Conservation (phyloP, 768 basidiomycete species). For the Rhodocollybia butyracea region DNA sequence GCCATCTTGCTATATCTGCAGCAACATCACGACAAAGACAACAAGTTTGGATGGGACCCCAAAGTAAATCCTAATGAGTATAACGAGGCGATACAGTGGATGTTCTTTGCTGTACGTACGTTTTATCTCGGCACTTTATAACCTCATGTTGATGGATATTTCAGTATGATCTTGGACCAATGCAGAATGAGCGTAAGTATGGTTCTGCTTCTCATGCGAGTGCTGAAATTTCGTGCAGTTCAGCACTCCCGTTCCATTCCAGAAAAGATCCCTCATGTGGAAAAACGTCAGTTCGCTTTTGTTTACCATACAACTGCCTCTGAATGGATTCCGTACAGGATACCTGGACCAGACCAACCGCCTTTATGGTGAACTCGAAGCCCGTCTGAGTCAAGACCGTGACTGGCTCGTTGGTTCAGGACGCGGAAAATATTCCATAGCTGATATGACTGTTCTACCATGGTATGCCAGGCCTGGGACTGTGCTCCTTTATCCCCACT, state of each 20-base stretch:
- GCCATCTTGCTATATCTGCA: slow-evolving; percentile 81
- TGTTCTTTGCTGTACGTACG: slow-evolving; percentile 69
- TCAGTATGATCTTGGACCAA: slow-evolving; percentile 64
- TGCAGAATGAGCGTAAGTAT: slow-evolving; percentile 86
- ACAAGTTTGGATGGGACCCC: slow-evolving; percentile 63
- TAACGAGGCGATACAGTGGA: slow-evolving; percentile 79
- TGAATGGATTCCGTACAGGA: slow-evolving; percentile 40
- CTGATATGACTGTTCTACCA: slow-evolving; percentile 65
- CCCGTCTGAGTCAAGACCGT: slow-evolving; percentile 58
- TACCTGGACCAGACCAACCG: slow-evolving; percentile 81
- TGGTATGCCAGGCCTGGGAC: slow-evolving; percentile 46
- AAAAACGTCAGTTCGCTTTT: slow-evolving; percentile 45
- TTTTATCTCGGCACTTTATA: not conserved
- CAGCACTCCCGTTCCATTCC: slow-evolving; percentile 81
- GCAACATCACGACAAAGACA: slow-evolving; percentile 78
- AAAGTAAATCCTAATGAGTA: slow-evolving; percentile 56
- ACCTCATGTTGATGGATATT: too few relatives aligned
- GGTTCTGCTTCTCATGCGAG: too few relatives aligned
- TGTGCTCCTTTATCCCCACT: slow-evolving; percentile 1
- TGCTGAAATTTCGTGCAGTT: too few relatives aligned
- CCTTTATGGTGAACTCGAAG: slow-evolving; percentile 77
- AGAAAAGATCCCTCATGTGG: slow-evolving; percentile 66
- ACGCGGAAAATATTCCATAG: slow-evolving; percentile 63
- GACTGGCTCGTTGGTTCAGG: slow-evolving; percentile 79
- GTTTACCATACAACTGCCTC: not conserved